Evolutionary conservation across 192 early-diverging fungal species (phyloP), one percentile per base, ranked within the genome.

Genomic region (Phlyctochytrium planicorne): DNA sequence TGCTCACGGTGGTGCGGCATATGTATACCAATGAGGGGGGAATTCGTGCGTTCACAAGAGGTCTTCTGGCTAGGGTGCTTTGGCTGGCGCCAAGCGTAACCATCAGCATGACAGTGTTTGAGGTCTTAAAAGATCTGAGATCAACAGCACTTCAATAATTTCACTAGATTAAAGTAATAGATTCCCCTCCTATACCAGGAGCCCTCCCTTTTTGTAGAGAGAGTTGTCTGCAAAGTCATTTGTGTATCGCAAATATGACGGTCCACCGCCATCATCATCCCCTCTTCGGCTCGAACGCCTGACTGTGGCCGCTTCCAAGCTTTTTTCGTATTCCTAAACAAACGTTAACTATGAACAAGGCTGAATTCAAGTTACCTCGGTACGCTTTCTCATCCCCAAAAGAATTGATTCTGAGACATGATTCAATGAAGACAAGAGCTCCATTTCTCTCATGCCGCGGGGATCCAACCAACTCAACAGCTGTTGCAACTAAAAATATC

Each of bases 401-500:
- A 47, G 20, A 6, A 20, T 20, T 47, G 40, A 6, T 47, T 47
- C 40, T 20, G 6, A 14, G 40, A 47, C 40, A 20, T 47, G 40
- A 20, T 6, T 14, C 20, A 47, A 47, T 20, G 40, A 6, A 14
- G 40, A 47, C 6, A 47, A 20, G 20, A 47, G 40, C 40, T 47
- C 40, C 40, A 47, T 47, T 64, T 97, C 95, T 14, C 94, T 83
- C 4, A 79, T 68, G 33, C 95, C 95, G 14, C 90, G 84, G 14
- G 80, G 66, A 65, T 96, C 91, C 30, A 96, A 78, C 91, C 92
- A 93, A 27, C 70, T 62, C 53, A 87, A 32, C 34, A 97, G 78
- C 1, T 66, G 52, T 24, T 94, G 89, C 12, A 97, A 27, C 74
- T 78, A 20, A 60, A 36, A 69, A 37, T 17, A 76, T 30, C 24